Base-by-base conservation (phyloP, 2,329 filamentous ascomycete genomes). In the Arthrobotrys iridis region DNA sequence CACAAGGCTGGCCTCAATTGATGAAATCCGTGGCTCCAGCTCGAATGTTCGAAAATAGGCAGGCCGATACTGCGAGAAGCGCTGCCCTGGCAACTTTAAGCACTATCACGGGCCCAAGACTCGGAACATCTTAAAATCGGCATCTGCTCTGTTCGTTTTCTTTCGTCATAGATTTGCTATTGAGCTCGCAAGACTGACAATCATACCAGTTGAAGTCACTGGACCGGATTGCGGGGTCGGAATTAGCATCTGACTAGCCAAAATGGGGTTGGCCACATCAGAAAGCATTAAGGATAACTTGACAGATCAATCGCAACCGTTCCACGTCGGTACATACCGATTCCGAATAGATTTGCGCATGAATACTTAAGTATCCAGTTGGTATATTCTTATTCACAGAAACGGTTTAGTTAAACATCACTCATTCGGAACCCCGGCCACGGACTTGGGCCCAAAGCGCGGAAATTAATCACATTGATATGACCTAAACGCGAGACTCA, bases 261-360 rank as follows among this genome's bases (percentile, higher is more conserved):
- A 55, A 55, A 24, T 22, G 30, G 50, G 28, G 28, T 37, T 55
- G 40, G 50, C 50, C 50, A 55, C 50, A 55, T 55, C 50, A 55
- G 13, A 55, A n/a, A 10, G 10, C 20, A n/a, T 13, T 55, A 13
- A 13, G 26, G 48, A 15, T 20, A 4, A 55, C 30, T 55, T 24
- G 50, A 55, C 50, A 55, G 28, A 33, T 55, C 10, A 20, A 55
- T 55, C 50, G 50, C 50, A 55, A 55, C 35, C 10, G 37, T 55
- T 15, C 50, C 50, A 55, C 50, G 50, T 37, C 30, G 50, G 28
- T 55, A 37, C 18, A 55, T 55, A 10, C 30, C 15, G 28, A 15
- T 37, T 55, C 15, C 18, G 11, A 35, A 55, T 24, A 20, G 50
- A 35, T 37, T 55, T 55, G 24, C 50, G 18, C 50, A 37, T 4